Base-by-base conservation (phyloP, 1,139 yeast species). In the Yamadazyma dendronema region DNA sequence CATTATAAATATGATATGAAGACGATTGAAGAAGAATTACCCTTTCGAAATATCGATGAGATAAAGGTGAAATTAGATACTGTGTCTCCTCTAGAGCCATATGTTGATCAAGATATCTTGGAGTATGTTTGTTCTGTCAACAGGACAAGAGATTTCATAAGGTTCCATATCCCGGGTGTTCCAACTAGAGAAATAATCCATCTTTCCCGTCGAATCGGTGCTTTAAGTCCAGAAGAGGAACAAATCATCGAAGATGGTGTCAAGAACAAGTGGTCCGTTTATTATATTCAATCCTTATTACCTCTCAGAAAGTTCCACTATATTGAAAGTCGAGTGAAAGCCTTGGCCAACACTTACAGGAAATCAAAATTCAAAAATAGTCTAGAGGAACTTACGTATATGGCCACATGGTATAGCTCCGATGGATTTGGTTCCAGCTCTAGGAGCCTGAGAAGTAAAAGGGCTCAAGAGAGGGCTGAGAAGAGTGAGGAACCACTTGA, bases 381-480 rank as follows among this genome's bases (percentile, higher is more conserved):
- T 2, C 48, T 54, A n/a, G 73, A 67, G 30, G 50, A 61, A 31
- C 57, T 68, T 32, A 41, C 61, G 6, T 68, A 67, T 41, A 67
- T 64, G 42, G 69, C 72, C 1, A 54, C 60, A 37, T 67, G 73
- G 75, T 59, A 32, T 30, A 33, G 46, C 10, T 44, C 62, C 13
- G 50, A 51, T 46, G 52, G 52, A 10, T 54, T 51, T 31, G 49
- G 44, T 13, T 23, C 35, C 30, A 31, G 49, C 38, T 28, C 39
- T 34, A 41, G 50, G 36, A 37, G 24, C 27, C 9, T 35, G 35
- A 35, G 39, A 40, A 13, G 33, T 34, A 2, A 47, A 43, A 37
- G 14, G 12, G 26, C 13, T 24, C 26, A 24, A n/a, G 26, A n/a
- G n/a, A n/a, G n/a, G n/a, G n/a, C n/a, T n/a, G n/a, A n/a, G n/a